Base-by-base conservation (phyloP, 2,329 filamentous ascomycete species). In the Huntiella bhutanensis region DNA sequence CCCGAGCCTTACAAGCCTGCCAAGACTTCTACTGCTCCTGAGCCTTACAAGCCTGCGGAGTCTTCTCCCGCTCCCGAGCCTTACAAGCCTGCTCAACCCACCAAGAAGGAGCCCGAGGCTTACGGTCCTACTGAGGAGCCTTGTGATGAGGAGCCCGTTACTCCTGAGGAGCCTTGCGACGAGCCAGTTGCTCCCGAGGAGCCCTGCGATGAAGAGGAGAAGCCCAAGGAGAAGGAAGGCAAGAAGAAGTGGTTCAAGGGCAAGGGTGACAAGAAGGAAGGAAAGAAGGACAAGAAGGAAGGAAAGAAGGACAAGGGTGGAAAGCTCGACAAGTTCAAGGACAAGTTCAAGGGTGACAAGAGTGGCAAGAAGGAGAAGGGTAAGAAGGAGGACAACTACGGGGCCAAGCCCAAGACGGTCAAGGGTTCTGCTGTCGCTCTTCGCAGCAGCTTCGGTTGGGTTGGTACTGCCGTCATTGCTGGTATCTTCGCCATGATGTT, bases 231-330 rank as follows among this genome's bases (percentile, higher is more conserved):
- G n/a, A 49, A 19, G 17, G 17, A 43, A 22, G 43, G 50, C 41
- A 49, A 51, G 43, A 45, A 53, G 35, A 51, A 50, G 46, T 49
- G 48, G 48, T 49, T 40, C 43, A 49, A 49, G 48, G 48, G 44
- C 32, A 49, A 49, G 40, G 39, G 38, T 8, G 47, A 49, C 39
- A 49, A 49, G 36, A 34, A 34, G 16, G 43, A 19, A 41, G 39
- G 40, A 49, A 49, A 28, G 43, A 49, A 49, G 43, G 47, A 46
- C 4, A 49, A 49, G 43, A 32, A 46, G 37, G 46, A 49, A 43
- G 42, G 37, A 7, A 45, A 49, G 36, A 49, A 45, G 41, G 35
- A 46, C n/a, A 43, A 33, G 10, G 33, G 33, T 15, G 46, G 43
- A 17, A 48, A 48, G 46, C 41, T 48, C 13, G 44, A 48, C 35